Conservation (phyloP, 2,329 filamentous ascomycete genomes). For the Xylariaceae sp. region DNA sequence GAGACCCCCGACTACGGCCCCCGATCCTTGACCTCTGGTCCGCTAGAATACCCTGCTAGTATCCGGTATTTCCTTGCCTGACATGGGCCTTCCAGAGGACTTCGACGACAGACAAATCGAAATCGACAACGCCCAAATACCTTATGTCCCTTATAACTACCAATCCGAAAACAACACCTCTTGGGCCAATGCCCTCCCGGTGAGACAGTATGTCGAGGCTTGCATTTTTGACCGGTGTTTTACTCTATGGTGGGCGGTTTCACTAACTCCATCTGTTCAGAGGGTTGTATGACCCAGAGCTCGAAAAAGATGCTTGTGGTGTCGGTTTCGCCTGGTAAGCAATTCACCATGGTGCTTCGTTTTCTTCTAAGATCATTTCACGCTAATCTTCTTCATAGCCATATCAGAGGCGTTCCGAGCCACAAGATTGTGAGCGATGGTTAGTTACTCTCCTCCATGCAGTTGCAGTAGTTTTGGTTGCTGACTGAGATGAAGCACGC, state of each 20-base stretch:
- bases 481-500: slow-evolving; percentile 57
- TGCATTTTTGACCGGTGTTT: neutral
- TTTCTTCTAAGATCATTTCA: too few relatives aligned
- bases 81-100: slow-evolving; percentile 63
- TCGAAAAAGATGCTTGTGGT: slow-evolving; percentile 99
- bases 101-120: slow-evolving; percentile 66
- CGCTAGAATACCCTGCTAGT: slow-evolving; percentile 6
- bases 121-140: slow-evolving; percentile 55
- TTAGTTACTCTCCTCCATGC: slow-evolving; percentile 41
- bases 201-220: slow-evolving; percentile 74
- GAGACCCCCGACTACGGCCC: too few relatives aligned
- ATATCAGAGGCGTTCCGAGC: slow-evolving; percentile 95
- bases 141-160: slow-evolving; percentile 75
- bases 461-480: slow-evolving; percentile 1
- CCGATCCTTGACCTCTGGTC: slow-evolving; percentile 17
- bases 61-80: slow-evolving; percentile 49
- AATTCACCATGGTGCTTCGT: slow-evolving; percentile 1
- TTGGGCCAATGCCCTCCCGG: slow-evolving; percentile 90
- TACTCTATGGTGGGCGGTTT: too few relatives aligned
- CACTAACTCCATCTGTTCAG: too few relatives aligned
- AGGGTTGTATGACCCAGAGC: slow-evolving; percentile 90
- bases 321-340: slow-evolving; percentile 92
- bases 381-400: slow-evolving; percentile 47
- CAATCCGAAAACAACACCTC: slow-evolving; percentile 79
- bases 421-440: slow-evolving; percentile 99